A percentile compares a stretch with the other conserved stretches of the same genome.
Evolutionary conservation across 225 moss, liverwort and hornwort genomes (phyloP).

Genomic region (Sphagnum contortum): DNA sequence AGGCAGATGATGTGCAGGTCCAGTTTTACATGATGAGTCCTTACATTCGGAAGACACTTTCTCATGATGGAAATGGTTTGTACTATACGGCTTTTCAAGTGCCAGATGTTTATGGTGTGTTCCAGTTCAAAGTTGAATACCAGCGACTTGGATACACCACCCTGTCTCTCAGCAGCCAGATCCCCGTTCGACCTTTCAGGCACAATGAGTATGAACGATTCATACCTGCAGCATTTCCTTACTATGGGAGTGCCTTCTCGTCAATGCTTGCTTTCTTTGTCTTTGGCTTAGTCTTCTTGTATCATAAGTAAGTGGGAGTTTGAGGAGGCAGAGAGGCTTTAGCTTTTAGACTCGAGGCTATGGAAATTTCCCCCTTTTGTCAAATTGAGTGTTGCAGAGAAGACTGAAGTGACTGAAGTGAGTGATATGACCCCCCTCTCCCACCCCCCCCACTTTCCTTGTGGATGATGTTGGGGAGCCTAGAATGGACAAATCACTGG

Average conservation of each 20-base stretch:
- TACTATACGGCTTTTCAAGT: constrained; percentile 80
- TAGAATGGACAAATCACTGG: too few relatives aligned
- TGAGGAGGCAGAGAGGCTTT: too few relatives aligned
- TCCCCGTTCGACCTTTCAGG: constrained; percentile 93
- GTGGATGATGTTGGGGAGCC: too few relatives aligned
- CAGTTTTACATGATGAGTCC: constrained; percentile 99
- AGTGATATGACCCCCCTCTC: too few relatives aligned
- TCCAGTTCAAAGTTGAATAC: constrained; percentile 95
- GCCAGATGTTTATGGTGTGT: constrained; percentile 98
- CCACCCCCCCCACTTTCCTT: too few relatives aligned
- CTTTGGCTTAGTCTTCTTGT: constrained; percentile 85
- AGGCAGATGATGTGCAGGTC: constrained; percentile 92
- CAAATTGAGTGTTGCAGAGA: too few relatives aligned
- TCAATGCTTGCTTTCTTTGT: constrained; percentile 92
- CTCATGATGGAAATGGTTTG: constrained; percentile 73
- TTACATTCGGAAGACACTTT: constrained; percentile 74
- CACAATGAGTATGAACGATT: constrained; percentile 98
- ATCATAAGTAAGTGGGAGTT: constrained; percentile 65
- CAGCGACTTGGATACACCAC: constrained; percentile 69
- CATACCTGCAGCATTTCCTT: constrained; percentile 87
- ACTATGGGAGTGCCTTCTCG: constrained; percentile 95
- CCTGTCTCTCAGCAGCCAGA: constrained; percentile 82
- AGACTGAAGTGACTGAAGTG: too few relatives aligned
- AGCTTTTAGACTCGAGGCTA: too few relatives aligned
- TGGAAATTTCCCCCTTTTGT: too few relatives aligned